These are phyloP conservation scores for Fraxinus baroniana DNA, from an alignment of 305 asterid species.

Conservation along the genomic window DNA sequence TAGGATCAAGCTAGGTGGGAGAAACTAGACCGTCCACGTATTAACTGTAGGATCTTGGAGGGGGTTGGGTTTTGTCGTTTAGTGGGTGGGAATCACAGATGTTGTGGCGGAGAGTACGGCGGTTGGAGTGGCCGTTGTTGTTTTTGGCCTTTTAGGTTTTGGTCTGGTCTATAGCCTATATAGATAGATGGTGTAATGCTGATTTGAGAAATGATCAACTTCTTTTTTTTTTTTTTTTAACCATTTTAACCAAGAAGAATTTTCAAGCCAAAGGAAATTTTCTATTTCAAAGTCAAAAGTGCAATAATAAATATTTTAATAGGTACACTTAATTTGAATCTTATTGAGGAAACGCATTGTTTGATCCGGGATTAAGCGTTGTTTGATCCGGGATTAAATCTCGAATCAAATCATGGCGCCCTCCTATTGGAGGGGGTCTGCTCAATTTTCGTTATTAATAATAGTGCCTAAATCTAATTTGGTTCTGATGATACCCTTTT, in stretches of 20 bases:
- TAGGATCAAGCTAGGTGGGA: slow-evolving; percentile 37
- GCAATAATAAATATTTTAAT: too few relatives aligned
- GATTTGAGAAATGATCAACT: neutral
- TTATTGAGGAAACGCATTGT: too few relatives aligned
- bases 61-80: neutral
- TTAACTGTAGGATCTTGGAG: slow-evolving; percentile 12
- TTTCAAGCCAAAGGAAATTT: neutral
- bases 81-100: neutral
- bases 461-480: neutral
- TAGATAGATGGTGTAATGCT: neutral
- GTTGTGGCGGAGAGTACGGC: neutral
- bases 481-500: too few relatives aligned
- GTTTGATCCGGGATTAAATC: too few relatives aligned
- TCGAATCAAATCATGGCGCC: too few relatives aligned
- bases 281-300: neutral
- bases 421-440: too few relatives aligned
- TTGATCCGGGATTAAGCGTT: too few relatives aligned
- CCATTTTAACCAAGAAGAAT: neutral
- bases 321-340: neutral
- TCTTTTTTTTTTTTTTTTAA: too few relatives aligned
- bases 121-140: neutral
- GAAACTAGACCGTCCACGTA: slow-evolving; percentile 44
- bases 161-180: neutral
- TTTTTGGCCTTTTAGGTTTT: neutral
- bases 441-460: too few relatives aligned